phyloP scores from a whole-genome alignment of 1,284 basidiomycete genomes.

The Athelia psychrophila region DNA sequence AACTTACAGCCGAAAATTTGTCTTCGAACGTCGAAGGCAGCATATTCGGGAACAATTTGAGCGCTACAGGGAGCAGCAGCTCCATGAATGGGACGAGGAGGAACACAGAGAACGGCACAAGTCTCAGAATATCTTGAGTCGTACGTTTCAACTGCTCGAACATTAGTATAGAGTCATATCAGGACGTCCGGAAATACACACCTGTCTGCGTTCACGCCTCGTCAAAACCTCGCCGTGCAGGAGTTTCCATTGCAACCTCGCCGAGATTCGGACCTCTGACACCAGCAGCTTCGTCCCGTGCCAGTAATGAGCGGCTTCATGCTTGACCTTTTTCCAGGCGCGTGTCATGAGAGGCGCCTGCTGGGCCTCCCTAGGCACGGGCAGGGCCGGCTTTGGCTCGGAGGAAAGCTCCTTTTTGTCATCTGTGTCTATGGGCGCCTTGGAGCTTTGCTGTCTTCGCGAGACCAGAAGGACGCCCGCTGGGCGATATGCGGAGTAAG shows the following conservation, averaged over 20 bases:
- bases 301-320: constrained; percentile 97
- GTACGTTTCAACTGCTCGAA: constrained; percentile 80
- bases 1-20: constrained; percentile 84
- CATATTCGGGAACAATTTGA: constrained; percentile 99
- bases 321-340: constrained; percentile 91
- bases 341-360: constrained; percentile 55
- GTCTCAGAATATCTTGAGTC: constrained; percentile 87
- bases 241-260: constrained; percentile 88
- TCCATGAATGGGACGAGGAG: constrained; percentile 99
- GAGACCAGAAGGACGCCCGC: neutral
- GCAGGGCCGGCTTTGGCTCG: constrained; percentile 46
- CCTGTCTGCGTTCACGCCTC: constrained; percentile 91
- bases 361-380: constrained; percentile 45
- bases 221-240: constrained; percentile 91
- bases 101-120: constrained; percentile 96
- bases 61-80: constrained; percentile 91
- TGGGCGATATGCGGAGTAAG: neutral
- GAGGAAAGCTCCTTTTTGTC: constrained; percentile 17
- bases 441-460: neutral
- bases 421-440: neutral
- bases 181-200: constrained; percentile 29
- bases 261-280: constrained; percentile 91
- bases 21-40: constrained; percentile 98
- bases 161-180: constrained; percentile 1
- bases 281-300: constrained; percentile 93